These are phyloP conservation scores for Saussurea involucrata DNA, from an alignment of 129 eudicot species.

Conservation along the genomic window DNA sequence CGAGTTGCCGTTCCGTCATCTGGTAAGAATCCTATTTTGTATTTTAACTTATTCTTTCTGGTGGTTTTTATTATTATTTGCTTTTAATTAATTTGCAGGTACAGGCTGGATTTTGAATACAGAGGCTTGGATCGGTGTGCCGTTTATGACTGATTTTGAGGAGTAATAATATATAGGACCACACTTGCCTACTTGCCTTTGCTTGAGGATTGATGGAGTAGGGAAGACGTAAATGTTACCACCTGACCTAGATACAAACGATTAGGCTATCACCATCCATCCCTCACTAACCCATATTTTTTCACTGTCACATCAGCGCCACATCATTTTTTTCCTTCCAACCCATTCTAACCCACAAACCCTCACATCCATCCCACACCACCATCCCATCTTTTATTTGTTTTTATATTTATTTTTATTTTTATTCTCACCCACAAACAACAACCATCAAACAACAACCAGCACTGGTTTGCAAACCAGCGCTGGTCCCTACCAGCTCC, in stretches of 20 bases:
- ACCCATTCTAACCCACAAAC: no score
- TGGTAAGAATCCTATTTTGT: constrained; percentile 2
- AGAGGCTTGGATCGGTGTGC: constrained; percentile 12
- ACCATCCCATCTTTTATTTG: no score
- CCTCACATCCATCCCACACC: no score
- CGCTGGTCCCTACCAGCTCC: no score
- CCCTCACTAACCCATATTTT: no score
- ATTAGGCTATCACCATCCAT: no score
- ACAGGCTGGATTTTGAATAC: constrained; percentile 33
- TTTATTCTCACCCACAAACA: no score
- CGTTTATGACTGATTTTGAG: constrained; percentile 22
- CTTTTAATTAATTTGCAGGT: constrained; percentile 6
- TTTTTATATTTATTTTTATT: no score
- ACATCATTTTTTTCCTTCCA: no score
- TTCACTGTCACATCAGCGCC: no score
- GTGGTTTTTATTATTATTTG: background rate
- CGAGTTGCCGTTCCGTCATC: constrained; percentile 3
- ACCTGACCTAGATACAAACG: background rate
- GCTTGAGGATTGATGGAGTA: constrained; percentile 14
- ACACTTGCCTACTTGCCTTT: constrained; percentile 14
- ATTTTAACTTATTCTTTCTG: background rate
- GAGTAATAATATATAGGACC: constrained; percentile 21
- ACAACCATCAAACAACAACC: no score
- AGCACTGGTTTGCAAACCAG: no score
- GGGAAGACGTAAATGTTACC: background rate